Percentiles rank a stretch among this genome's conserved stretches.
These are phyloP conservation scores for Strobilomyces confusus DNA, from an alignment of 768 basidiomycete species.

Conservation along the genomic window DNA sequence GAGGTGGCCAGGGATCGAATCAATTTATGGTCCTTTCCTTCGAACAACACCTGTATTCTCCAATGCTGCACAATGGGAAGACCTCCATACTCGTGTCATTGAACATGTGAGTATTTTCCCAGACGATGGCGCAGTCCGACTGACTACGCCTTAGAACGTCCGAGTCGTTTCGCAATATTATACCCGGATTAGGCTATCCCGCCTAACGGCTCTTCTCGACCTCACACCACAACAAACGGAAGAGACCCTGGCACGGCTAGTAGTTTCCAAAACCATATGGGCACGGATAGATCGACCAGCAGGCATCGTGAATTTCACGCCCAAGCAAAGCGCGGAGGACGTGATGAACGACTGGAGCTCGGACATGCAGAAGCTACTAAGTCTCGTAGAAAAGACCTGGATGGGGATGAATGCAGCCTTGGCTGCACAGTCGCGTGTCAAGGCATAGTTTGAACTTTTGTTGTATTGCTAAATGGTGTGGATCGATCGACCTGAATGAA, in stretches of 20 bases:
- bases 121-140: not conserved
- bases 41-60: conserved; percentile 79
- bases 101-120: conserved; percentile 72
- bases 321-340: conserved; percentile 80
- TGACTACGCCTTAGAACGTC: conserved; percentile 64
- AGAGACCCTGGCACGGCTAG: conserved; percentile 81
- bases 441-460: conserved; percentile 31
- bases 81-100: conserved; percentile 91
- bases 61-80: conserved; percentile 82
- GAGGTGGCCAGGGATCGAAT: conserved; percentile 94
- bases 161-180: conserved; percentile 94
- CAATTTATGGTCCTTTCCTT: conserved; percentile 81
- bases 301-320: conserved; percentile 84
- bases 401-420: conserved; percentile 92
- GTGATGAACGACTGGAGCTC: conserved; percentile 98
- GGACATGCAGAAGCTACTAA: conserved; percentile 89
- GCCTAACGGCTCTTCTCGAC: conserved; percentile 85
- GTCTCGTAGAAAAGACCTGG: conserved; percentile 97
- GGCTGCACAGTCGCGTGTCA: conserved; percentile 70
- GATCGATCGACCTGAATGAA: not conserved
- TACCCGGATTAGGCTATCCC: conserved; percentile 80
- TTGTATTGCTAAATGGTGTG: conserved; percentile 15
- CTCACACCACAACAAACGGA: conserved; percentile 80
- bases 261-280: conserved; percentile 89
- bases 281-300: conserved; percentile 91